Conservation (phyloP, 345 rosid species). For the Rhodamnia rubescens region DNA sequence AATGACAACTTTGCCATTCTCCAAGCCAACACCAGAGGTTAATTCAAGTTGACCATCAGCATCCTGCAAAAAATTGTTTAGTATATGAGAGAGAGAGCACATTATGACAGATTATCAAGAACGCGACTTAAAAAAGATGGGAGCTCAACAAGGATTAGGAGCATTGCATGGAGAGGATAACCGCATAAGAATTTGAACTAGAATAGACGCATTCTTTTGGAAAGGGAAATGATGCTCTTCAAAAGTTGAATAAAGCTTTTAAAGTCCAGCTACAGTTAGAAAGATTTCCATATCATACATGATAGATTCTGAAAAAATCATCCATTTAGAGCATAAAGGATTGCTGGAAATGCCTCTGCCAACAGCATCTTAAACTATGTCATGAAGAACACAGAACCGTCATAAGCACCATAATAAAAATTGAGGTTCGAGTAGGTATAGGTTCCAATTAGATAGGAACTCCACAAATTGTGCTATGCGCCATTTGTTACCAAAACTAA, state of each 20-base stretch:
- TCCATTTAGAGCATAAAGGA: not conserved
- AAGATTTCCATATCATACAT: not conserved
- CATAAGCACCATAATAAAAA: not conserved
- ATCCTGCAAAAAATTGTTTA: slow-evolving; percentile 33
- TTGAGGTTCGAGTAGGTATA: not conserved
- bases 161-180: not conserved
- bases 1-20: slow-evolving; percentile 32
- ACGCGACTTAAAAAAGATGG: not conserved
- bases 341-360: not conserved
- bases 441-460: not conserved
- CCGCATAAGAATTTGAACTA: not conserved
- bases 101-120: not conserved
- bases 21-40: slow-evolving; percentile 37
- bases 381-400: not conserved
- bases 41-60: slow-evolving; percentile 40
- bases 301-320: not conserved
- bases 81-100: not conserved
- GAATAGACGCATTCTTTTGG: not conserved
- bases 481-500: not conserved
- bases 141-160: not conserved
- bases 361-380: not conserved
- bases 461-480: not conserved
- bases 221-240: not conserved
- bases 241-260: not conserved
- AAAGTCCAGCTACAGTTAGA: not conserved